phyloP scores from a whole-genome alignment of 2,329 filamentous ascomycete species.

The Exserohilum rostratum region DNA sequence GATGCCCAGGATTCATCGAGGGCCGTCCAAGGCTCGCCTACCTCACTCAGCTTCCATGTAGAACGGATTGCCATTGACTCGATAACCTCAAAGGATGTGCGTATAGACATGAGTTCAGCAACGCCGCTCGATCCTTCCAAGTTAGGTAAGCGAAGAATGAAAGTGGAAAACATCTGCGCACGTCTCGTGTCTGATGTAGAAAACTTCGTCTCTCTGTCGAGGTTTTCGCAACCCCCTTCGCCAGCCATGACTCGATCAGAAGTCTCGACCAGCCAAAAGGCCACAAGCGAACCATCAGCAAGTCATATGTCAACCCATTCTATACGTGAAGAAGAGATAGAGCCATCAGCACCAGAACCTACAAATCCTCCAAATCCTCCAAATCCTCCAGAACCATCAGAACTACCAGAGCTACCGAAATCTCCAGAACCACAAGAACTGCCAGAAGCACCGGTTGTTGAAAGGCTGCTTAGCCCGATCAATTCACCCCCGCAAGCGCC shows the following conservation, averaged over 20 bases:
- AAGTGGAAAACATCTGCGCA: conserved; percentile 67
- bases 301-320: conserved; percentile 17
- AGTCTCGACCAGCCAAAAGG: conserved; percentile 25
- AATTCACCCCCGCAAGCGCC: conserved; percentile 2
- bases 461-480: not conserved
- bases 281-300: conserved; percentile 24
- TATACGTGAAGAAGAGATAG: conserved; percentile 4
- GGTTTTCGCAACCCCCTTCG: conserved; percentile 64
- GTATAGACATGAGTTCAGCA: conserved; percentile 27
- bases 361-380: not conserved
- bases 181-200: conserved; percentile 71
- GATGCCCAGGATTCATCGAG: conserved; percentile 61
- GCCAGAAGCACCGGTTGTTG: not conserved
- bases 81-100: conserved; percentile 49
- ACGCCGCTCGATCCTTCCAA: conserved; percentile 49
- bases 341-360: not conserved
- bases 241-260: conserved; percentile 59
- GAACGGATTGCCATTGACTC: conserved; percentile 71
- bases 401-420: not conserved
- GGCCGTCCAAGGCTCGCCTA: conserved; percentile 55
- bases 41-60: conserved; percentile 70
- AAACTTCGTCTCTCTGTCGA: conserved; percentile 66
- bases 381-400: not conserved
- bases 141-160: conserved; percentile 69
- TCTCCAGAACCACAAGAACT: not conserved